Percentiles rank a stretch among this genome's conserved stretches.
phyloP scores from a whole-genome alignment of 768 basidiomycete genomes.

The Mycena floridula region DNA sequence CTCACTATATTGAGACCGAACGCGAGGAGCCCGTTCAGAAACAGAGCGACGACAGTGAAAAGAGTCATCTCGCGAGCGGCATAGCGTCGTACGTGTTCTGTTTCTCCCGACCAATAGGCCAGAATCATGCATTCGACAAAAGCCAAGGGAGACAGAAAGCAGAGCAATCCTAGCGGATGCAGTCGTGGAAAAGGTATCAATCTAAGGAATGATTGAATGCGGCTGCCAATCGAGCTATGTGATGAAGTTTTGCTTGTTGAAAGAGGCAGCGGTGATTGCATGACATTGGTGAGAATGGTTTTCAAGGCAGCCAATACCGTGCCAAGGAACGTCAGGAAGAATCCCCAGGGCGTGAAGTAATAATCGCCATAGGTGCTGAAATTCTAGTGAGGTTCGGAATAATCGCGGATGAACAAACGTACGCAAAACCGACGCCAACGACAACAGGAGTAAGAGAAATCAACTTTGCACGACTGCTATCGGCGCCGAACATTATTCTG shows the following conservation, averaged over 20 bases:
- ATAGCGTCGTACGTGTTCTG: constrained; percentile 51
- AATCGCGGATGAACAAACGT: constrained; percentile 20
- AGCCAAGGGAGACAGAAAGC: constrained; percentile 88
- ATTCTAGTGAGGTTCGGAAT: constrained; percentile 2
- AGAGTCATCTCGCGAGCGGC: constrained; percentile 32
- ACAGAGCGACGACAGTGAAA: constrained; percentile 44
- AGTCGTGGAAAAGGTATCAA: constrained; percentile 27
- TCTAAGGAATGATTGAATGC: constrained; percentile 9
- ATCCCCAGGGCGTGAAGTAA: constrained; percentile 80
- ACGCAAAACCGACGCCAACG: constrained; percentile 89
- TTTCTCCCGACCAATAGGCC: constrained; percentile 77
- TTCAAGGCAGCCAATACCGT: constrained; percentile 91
- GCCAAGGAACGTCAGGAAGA: constrained; percentile 84
- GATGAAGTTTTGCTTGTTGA: constrained; percentile 8
- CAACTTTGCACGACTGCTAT: constrained; percentile 56
- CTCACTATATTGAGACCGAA: constrained; percentile 92
- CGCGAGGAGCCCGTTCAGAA: constrained; percentile 80
- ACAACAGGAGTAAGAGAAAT: constrained; percentile 80
- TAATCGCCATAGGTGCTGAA: constrained; percentile 91
- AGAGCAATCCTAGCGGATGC: constrained; percentile 81
- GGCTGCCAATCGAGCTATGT: constrained; percentile 7
- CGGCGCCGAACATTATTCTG: constrained; percentile 55
- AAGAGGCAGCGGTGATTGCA: constrained; percentile 40
- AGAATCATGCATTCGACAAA: constrained; percentile 81
- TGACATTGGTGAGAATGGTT: constrained; percentile 84